Percentiles rank a stretch among this genome's conserved stretches.
Conservation (phyloP, 306 rosid genomes). For the Ochetophila trinervis region DNA sequence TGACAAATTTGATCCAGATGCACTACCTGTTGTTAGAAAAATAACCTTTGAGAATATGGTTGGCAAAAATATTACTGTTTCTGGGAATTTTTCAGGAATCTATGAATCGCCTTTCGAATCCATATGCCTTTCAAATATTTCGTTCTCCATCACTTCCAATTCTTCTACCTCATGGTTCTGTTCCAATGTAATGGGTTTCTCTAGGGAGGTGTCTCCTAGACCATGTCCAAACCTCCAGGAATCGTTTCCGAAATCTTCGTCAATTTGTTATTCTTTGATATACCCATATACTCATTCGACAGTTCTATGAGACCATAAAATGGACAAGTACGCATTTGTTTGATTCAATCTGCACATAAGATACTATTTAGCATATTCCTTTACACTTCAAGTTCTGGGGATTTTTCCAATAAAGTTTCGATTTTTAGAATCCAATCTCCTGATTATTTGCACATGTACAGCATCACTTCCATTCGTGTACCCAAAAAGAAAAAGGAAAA, state of each 20-base stretch:
- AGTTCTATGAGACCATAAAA: conserved; percentile 29
- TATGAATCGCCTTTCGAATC: conserved; percentile 36
- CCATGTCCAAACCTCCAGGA: conserved; percentile 46
- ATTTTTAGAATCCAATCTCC: neutral
- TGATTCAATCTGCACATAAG: conserved; percentile 48
- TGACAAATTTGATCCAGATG: conserved; percentile 52
- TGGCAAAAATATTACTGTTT: conserved; percentile 40
- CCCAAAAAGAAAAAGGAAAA: too few relatives aligned
- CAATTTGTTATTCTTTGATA: conserved; percentile 28
- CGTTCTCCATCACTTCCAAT: conserved; percentile 30
- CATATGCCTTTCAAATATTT: conserved; percentile 49
- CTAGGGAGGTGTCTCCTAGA: conserved; percentile 37
- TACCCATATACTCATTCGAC: conserved; percentile 24
- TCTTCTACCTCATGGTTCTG: conserved; percentile 51
- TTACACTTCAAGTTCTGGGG: conserved; percentile 20
- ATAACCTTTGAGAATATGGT: conserved; percentile 42
- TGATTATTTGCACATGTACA: neutral
- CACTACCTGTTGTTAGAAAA: conserved; percentile 37
- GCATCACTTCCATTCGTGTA: neutral
- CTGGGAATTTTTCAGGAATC: conserved; percentile 59
- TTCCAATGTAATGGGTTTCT: conserved; percentile 40
- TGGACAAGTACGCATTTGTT: conserved; percentile 24
- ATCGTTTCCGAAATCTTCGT: conserved; percentile 23
- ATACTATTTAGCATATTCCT: conserved; percentile 27
- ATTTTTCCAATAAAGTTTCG: conserved; percentile 38